These are phyloP conservation scores for Irineochytrium annulatum DNA, from an alignment of 192 early-diverging fungal genomes.

Conservation along the genomic window DNA sequence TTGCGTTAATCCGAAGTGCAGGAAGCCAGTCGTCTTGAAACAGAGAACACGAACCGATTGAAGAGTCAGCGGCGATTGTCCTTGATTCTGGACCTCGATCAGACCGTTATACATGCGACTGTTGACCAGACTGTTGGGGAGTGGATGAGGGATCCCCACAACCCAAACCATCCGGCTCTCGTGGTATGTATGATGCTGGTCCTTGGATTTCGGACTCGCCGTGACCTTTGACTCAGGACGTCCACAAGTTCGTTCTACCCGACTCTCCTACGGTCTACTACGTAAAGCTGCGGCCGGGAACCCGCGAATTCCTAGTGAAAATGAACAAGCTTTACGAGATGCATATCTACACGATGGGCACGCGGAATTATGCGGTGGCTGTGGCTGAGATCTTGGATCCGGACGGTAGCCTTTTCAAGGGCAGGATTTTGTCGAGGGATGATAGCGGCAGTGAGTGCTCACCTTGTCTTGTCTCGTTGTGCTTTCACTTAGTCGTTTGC, in stretches of 20 bases:
- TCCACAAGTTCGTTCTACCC: slow-evolving; percentile 71
- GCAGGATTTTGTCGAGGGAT: slow-evolving; percentile 87
- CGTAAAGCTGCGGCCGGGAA: slow-evolving; percentile 84
- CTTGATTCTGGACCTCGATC: slow-evolving; percentile 94
- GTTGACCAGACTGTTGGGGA: slow-evolving; percentile 69
- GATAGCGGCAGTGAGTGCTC: slow-evolving; percentile 77
- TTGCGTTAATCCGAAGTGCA: slow-evolving; percentile 14
- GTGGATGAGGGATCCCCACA: slow-evolving; percentile 65
- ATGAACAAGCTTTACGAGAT: slow-evolving; percentile 77
- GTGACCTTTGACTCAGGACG: slow-evolving; percentile 43
- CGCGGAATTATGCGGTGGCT: slow-evolving; percentile 83
- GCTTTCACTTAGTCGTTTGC: too few species aligned
- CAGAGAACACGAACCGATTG: slow-evolving; percentile 63
- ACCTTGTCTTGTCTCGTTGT: too few species aligned
- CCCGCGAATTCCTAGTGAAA: slow-evolving; percentile 70
- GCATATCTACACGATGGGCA: slow-evolving; percentile 99
- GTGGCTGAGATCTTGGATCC: slow-evolving; percentile 88
- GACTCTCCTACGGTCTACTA: slow-evolving; percentile 63
- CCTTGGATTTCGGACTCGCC: slow-evolving; percentile 1
- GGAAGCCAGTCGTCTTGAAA: slow-evolving; percentile 71
- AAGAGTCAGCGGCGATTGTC: slow-evolving; percentile 68
- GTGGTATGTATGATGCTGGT: slow-evolving; percentile 25
- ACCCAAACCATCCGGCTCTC: slow-evolving; percentile 48
- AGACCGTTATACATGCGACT: slow-evolving; percentile 94
- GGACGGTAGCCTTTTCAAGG: slow-evolving; percentile 67